phyloP scores from a whole-genome alignment of 305 asterid genomes.

The Ilex paraguariensis region DNA sequence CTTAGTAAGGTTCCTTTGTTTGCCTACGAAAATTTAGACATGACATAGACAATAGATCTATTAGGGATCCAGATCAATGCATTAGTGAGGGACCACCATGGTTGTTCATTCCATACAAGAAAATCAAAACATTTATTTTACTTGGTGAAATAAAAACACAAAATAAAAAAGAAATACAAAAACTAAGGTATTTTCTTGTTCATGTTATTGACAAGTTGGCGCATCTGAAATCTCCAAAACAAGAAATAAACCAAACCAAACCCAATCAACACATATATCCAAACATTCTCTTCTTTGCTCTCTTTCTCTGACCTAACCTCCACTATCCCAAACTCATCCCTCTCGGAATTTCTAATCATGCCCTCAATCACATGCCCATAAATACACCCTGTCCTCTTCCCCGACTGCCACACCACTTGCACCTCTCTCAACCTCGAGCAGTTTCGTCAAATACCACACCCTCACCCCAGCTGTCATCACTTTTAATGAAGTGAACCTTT shows the following conservation, averaged over 20 bases:
- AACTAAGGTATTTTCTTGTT: slow-evolving; percentile 64
- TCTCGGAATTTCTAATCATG: slow-evolving; percentile 32
- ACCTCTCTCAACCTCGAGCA: slow-evolving; percentile 52
- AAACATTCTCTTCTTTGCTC: slow-evolving; percentile 49
- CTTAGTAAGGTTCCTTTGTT: too few relatives aligned
- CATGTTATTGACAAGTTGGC: slow-evolving; percentile 44
- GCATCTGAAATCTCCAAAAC: slow-evolving; percentile 91
- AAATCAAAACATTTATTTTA: too few relatives aligned
- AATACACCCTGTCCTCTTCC: slow-evolving; percentile 63
- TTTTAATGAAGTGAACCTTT: slow-evolving; percentile 48
- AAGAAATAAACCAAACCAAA: slow-evolving; percentile 60
- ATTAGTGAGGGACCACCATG: too few relatives aligned
- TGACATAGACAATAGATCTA: too few relatives aligned
- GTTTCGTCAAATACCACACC: slow-evolving; percentile 87
- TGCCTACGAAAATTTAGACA: too few relatives aligned
- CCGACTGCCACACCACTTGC: slow-evolving; percentile 69
- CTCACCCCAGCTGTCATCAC: slow-evolving; percentile 71
- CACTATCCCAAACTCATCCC: slow-evolving; percentile 56
- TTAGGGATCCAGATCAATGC: too few relatives aligned
- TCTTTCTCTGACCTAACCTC: slow-evolving; percentile 54
- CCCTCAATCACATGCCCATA: slow-evolving; percentile 69
- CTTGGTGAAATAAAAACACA: background rate
- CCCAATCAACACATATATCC: slow-evolving; percentile 70
- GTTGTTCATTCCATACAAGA: too few relatives aligned
- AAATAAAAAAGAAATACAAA: background rate